Evolutionary conservation across 495 filamentous ascomycete species (phyloP).

Genomic region (Aspergillus diversus): DNA sequence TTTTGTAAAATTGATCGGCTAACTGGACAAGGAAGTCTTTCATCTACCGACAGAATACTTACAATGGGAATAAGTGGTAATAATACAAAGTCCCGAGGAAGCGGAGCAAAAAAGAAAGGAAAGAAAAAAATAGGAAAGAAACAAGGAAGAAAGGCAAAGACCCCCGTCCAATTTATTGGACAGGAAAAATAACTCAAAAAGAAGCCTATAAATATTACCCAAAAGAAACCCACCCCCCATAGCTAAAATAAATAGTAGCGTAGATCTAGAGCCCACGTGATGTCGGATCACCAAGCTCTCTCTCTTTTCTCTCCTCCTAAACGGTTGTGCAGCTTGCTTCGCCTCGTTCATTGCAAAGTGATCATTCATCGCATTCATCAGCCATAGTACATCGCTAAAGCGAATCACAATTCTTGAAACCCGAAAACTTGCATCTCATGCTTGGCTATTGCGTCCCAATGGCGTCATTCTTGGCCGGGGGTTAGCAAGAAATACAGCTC

Average conservation of each 20-base stretch:
- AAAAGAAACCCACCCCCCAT: constrained; percentile 10
- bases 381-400: constrained; percentile 24
- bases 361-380: constrained; percentile 30
- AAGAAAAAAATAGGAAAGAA: constrained; percentile 3
- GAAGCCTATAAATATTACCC: constrained; percentile 10
- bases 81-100: constrained; percentile 4
- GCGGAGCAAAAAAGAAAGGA: not conserved
- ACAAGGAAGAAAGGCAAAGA: not conserved
- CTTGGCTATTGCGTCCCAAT: not conserved
- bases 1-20: not conserved
- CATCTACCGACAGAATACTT: not conserved
- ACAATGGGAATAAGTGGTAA: constrained; percentile 1
- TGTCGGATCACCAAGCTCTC: not conserved
- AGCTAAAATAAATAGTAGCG: constrained; percentile 8
- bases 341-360: constrained; percentile 21
- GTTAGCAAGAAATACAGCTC: not conserved
- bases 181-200: constrained; percentile 10
- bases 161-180: constrained; percentile 1
- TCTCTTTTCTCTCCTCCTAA: constrained; percentile 2
- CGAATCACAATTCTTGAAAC: constrained; percentile 15
- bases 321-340: constrained; percentile 14
- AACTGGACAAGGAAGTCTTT: not conserved
- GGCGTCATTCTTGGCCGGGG: constrained; percentile 4
- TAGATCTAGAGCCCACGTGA: constrained; percentile 4
- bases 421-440: constrained; percentile 12